phyloP scores from a whole-genome alignment of 768 basidiomycete genomes.

The Pleurotus giganteus region DNA sequence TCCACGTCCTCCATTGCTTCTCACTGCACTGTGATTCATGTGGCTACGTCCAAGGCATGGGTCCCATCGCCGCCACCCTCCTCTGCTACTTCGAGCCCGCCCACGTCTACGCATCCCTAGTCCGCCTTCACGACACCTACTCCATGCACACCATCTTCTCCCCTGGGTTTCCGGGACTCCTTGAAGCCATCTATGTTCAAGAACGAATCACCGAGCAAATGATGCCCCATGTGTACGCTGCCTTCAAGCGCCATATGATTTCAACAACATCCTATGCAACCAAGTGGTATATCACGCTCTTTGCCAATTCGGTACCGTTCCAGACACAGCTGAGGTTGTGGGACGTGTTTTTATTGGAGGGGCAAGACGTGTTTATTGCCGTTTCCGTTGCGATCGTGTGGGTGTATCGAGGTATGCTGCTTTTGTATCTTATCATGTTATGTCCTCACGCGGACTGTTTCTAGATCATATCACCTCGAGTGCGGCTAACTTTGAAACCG shows the following conservation, averaged over 20 bases:
- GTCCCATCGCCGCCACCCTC: slow-evolving; percentile 92
- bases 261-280: slow-evolving; percentile 95
- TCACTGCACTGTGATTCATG: slow-evolving; percentile 82
- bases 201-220: slow-evolving; percentile 83
- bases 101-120: slow-evolving; percentile 79
- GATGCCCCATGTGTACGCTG: slow-evolving; percentile 87
- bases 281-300: slow-evolving; percentile 99
- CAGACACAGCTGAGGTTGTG: slow-evolving; percentile 92
- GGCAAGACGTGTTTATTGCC: slow-evolving; percentile 83
- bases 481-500: slow-evolving; percentile 86
- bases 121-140: slow-evolving; percentile 88
- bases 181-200: slow-evolving; percentile 95
- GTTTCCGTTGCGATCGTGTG: slow-evolving; percentile 88
- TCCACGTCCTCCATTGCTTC: slow-evolving; percentile 92
- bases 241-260: slow-evolving; percentile 87
- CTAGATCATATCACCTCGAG: slow-evolving; percentile 81
- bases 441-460: not conserved
- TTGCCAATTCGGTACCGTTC: slow-evolving; percentile 93
- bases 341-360: slow-evolving; percentile 92
- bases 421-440: not conserved
- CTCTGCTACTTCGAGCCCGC: slow-evolving; percentile 93
- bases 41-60: slow-evolving; percentile 99
- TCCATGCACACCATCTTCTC: slow-evolving; percentile 85
- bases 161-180: slow-evolving; percentile 93
- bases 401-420: slow-evolving; percentile 75